These are phyloP conservation scores for Falciphora oryzae DNA, from an alignment of 2,329 filamentous ascomycete species.

Conservation along the genomic window DNA sequence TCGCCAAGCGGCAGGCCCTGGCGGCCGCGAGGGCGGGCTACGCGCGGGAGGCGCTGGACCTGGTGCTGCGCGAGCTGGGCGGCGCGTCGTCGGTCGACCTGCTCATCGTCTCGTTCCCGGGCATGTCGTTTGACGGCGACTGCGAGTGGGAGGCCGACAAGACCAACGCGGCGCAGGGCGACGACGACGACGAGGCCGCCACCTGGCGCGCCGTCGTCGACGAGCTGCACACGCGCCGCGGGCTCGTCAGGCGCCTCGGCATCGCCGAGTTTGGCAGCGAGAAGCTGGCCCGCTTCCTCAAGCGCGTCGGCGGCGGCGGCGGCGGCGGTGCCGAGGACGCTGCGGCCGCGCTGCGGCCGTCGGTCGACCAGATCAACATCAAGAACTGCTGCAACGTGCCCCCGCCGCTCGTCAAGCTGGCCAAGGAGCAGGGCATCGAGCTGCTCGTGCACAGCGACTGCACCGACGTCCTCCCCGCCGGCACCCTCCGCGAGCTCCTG, in stretches of 20 bases:
- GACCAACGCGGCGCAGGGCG: conserved; percentile 54
- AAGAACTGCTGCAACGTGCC: conserved; percentile 95
- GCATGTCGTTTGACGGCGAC: conserved; percentile 87
- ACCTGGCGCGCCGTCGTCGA: conserved; percentile 68
- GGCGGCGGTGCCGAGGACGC: too few relatives aligned
- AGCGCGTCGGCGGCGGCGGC: conserved; percentile 34
- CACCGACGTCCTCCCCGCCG: conserved; percentile 81
- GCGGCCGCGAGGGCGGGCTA: conserved; percentile 60
- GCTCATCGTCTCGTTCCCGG: conserved; percentile 88
- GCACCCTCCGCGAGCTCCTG: conserved; percentile 78
- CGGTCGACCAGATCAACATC: conserved; percentile 93
- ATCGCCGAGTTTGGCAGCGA: conserved; percentile 88
- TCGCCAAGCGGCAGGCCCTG: not conserved
- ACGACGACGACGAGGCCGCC: conserved; percentile 60
- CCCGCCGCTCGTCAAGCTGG: conserved; percentile 75
- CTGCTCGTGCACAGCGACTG: conserved; percentile 91
- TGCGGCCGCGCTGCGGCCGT: conserved; percentile 58
- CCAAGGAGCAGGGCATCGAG: conserved; percentile 78
- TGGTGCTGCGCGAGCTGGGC: conserved; percentile 76
- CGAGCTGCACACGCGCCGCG: conserved; percentile 57
- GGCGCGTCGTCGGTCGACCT: conserved; percentile 69
- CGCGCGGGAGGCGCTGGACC: conserved; percentile 68
- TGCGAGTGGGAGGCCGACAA: conserved; percentile 73
- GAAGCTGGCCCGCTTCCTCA: conserved; percentile 71
- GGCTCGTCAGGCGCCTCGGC: conserved; percentile 69